phyloP scores from a whole-genome alignment of 2,329 filamentous ascomycete species.

The Xylaria sp. region DNA sequence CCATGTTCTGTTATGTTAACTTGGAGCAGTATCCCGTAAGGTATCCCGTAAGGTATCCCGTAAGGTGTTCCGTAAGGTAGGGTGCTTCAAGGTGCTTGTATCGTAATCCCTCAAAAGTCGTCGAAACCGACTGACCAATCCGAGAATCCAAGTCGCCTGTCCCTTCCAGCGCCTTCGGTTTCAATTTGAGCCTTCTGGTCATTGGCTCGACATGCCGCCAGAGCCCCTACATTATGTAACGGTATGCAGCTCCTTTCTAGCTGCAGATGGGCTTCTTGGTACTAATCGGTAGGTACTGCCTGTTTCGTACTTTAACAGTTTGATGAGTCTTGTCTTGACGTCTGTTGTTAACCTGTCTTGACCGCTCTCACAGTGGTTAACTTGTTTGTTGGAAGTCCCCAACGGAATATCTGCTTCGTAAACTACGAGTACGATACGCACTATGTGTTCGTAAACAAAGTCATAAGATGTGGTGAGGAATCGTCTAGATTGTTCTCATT shows the following conservation, averaged over 20 bases:
- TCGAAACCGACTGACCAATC: constrained; percentile 10
- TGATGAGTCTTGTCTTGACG: neutral
- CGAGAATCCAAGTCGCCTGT: constrained; percentile 27
- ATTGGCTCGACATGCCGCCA: constrained; percentile 29
- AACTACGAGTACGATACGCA: neutral
- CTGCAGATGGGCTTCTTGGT: neutral
- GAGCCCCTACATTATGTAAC: constrained; percentile 8
- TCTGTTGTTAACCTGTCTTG: neutral
- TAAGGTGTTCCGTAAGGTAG: neutral
- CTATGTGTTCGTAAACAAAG: no score
- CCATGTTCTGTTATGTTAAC: constrained; percentile 4
- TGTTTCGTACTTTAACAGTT: neutral
- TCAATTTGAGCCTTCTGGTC: constrained; percentile 29
- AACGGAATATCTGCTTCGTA: neutral
- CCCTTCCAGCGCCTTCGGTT: constrained; percentile 37
- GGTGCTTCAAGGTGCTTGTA: no score
- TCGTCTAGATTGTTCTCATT: neutral
- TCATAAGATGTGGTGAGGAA: no score
- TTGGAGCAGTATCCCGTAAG: neutral
- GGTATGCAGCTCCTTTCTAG: constrained; percentile 38
- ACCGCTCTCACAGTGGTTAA: constrained; percentile 10
- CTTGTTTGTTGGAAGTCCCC: neutral
- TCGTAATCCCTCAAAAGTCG: neutral
- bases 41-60: neutral
- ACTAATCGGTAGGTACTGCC: neutral